Evolutionary conservation across 441 rosid genomes (phyloP), one percentile per base, ranked within the genome.

Genomic region (Mallotus repandus): DNA sequence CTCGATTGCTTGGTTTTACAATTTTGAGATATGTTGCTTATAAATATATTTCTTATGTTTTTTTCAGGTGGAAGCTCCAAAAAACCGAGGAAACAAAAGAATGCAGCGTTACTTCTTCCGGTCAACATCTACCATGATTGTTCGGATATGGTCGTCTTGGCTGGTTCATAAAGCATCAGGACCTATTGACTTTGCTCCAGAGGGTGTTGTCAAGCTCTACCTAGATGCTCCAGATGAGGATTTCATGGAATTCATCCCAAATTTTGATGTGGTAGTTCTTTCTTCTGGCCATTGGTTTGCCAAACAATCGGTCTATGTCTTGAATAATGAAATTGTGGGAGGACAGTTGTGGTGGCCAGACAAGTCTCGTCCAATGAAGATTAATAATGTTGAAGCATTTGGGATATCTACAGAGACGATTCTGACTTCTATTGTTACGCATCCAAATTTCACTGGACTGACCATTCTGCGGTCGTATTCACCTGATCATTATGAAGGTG

Each of bases 271-370:
- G 77, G 78, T 89, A 46, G 89, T 95, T 69, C 84, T 93, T 70
- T 95, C 99, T 63, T 93, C 96, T 15, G 99, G 99, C 62, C 99
- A 95, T 80, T 95, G 99, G 98, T 95, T 93, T 73, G 95, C 97
- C 61, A 95, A 93, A 84, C 98, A 93, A 72, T 95, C 97, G 1
- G 97, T 82, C 66, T 95, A 95, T 79, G 69, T 93, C 65, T 79
- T 91, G 80, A 89, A 93, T 54, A 88, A 89, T 35, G 87, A 93
- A 86, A 87, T 95, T 41, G 90, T 91, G 29, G 99, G 99, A 78
- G 98, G 98, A 45, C 97, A 95, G 61, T 63, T 93, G 66, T 95
- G 97, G 98, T 93, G 95, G 96, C 94, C 95, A 0, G 85, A 91
- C 80, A 86, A 84, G 77, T 84, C 94, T 69, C 86, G 75, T 63